Base-by-base conservation (phyloP, 805 yeast genomes). In the Candida insectalens region DNA sequence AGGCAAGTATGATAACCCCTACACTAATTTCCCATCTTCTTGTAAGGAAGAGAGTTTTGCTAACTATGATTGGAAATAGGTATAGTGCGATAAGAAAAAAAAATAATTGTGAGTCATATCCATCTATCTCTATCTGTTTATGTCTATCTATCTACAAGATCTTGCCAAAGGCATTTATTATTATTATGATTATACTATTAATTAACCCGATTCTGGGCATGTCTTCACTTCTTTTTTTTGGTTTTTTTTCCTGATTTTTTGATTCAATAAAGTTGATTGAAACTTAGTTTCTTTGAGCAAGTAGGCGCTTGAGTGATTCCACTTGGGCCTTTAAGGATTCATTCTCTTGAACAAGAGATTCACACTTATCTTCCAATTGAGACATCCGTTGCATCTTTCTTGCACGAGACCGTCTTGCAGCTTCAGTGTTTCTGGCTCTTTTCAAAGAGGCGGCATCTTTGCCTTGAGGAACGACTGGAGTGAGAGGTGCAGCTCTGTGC, bases 361-460 rank as follows among this genome's bases (percentile, higher is more conserved):
- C 84, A 35, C 87, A 92, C 56, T 74, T 76, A 17, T 59, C 73
- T 60, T 88, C 96, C 54, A 88, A 65, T 55, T 83, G 89, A 39
- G 60, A 49, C 84, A 88, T 82, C 57, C 94, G 74, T 56, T 83
- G 83, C 77, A 82, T 77, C 60, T 88, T 85, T 57, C 95, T 76
- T 17, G 96, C 96, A 51, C 96, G 70, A 19, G 95, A 85, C 53
- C 96, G 74, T 59, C 96, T 77, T 6, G 96, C 96, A 45, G 97
- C 96, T 55, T 87, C 95, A n/a, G 89, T 89, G 70, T 92, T 89
- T 60, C 89, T 78, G 6, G 97, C 97, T 55, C 97, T 78, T 65
- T 89, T 89, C 49, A 82, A 57, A 30, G 84, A 73, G 37, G 69
- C 71, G n/a, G 79, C 73, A 56, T 87, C 95, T 32, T 55, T 60